These are phyloP conservation scores for Ophiostoma fasciatum DNA, from an alignment of 2,329 filamentous ascomycete genomes.

Conservation along the genomic window DNA sequence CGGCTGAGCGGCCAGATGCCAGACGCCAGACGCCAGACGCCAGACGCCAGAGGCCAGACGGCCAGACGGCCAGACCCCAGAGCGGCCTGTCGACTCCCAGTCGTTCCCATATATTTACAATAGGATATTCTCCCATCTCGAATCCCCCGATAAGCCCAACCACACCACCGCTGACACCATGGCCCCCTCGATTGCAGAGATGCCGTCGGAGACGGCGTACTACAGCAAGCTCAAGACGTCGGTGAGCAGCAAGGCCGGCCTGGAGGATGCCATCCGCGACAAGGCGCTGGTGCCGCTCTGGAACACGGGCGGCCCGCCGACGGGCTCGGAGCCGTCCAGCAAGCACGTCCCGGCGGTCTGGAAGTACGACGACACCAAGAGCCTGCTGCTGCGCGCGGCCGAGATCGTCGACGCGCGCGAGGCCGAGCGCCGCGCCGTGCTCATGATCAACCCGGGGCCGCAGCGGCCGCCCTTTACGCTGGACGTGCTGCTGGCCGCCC, in stretches of 20 bases:
- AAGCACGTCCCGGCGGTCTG: slow-evolving; percentile 7
- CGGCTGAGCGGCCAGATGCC: too few relatives aligned
- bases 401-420: slow-evolving; percentile 14
- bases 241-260: not conserved
- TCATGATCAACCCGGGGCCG: slow-evolving; percentile 17
- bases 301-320: not conserved
- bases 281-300: not conserved
- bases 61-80: too few relatives aligned
- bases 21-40: too few relatives aligned
- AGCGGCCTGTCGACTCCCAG: too few relatives aligned
- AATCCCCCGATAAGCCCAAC: too few relatives aligned
- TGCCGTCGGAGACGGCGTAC: not conserved
- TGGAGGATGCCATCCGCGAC: not conserved
- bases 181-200: not conserved
- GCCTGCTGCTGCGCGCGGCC: slow-evolving; percentile 14
- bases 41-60: too few relatives aligned
- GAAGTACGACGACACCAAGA: slow-evolving; percentile 14
- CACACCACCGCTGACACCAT: not conserved
- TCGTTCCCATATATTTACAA: too few relatives aligned
- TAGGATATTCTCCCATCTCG: too few relatives aligned
- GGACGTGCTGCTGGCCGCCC: slow-evolving; percentile 41
- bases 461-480: slow-evolving; percentile 33
- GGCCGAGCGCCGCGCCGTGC: slow-evolving; percentile 16
- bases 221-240: not conserved
- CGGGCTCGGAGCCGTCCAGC: not conserved